These are phyloP conservation scores for Tillandsia leiboldiana DNA, from an alignment of 176 grass and related monocot species.

Conservation along the genomic window DNA sequence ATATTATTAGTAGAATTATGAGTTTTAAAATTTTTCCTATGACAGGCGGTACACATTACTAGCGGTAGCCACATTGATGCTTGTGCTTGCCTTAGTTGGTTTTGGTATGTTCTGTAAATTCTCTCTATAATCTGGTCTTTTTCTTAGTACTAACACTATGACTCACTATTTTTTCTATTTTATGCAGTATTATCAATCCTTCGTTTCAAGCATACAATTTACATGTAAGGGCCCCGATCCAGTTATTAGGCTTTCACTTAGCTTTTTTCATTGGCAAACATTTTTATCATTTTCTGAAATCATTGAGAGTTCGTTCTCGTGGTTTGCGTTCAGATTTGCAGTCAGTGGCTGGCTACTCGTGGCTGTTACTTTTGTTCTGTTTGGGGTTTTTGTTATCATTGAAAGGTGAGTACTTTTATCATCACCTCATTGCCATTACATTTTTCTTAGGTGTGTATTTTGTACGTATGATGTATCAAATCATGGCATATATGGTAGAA, in stretches of 20 bases:
- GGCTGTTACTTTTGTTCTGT: constrained; percentile 61
- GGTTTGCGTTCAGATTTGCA: constrained; percentile 46
- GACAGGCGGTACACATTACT: constrained; percentile 49
- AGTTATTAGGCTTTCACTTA: background rate
- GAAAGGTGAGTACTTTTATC: constrained; percentile 44
- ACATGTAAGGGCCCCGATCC: constrained; percentile 40
- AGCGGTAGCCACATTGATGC: constrained; percentile 57
- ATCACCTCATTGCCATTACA: background rate
- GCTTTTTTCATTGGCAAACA: background rate
- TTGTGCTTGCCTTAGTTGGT: constrained; percentile 65
- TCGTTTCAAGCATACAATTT: constrained; percentile 57
- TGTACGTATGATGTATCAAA: background rate
- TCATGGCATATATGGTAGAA: background rate
- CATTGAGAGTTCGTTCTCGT: background rate
- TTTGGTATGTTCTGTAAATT: constrained; percentile 40
- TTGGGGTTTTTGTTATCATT: constrained; percentile 59
- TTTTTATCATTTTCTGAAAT: background rate
- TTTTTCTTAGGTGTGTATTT: background rate
- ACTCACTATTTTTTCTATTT: background rate
- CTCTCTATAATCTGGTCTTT: background rate
- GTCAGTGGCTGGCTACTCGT: constrained; percentile 63
- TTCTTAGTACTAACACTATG: background rate
- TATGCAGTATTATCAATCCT: constrained; percentile 50
- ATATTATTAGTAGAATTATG: background rate
- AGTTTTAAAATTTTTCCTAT: constrained; percentile 17